phyloP scores from a whole-genome alignment of 2,329 filamentous ascomycete species.

The Fusarium poae region DNA sequence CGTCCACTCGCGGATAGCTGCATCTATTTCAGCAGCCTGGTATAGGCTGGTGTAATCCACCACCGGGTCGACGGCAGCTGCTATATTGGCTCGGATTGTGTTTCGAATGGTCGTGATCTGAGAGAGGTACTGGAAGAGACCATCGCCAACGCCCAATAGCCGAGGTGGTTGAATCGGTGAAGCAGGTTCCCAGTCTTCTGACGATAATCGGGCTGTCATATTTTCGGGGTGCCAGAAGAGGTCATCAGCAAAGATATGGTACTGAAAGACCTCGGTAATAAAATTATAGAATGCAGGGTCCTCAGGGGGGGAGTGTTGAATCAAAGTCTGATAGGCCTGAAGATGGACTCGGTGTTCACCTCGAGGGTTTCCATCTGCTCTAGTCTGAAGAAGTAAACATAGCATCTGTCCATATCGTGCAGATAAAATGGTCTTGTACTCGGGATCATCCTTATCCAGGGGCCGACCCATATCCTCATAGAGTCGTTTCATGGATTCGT shows the following conservation, averaged over 20 bases:
- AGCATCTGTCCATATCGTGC: slow-evolving; percentile 74
- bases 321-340: slow-evolving; percentile 78
- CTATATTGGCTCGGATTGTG: slow-evolving; percentile 76
- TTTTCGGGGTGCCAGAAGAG: slow-evolving; percentile 64
- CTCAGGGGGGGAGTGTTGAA: slow-evolving; percentile 71
- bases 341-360: slow-evolving; percentile 87
- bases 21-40: slow-evolving; percentile 80
- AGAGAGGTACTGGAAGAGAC: slow-evolving; percentile 81
- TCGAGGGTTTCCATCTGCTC: slow-evolving; percentile 66
- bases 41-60: slow-evolving; percentile 81
- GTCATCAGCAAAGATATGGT: slow-evolving; percentile 78
- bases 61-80: slow-evolving; percentile 70
- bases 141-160: slow-evolving; percentile 86
- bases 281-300: slow-evolving; percentile 74
- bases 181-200: slow-evolving; percentile 60
- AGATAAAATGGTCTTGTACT: slow-evolving; percentile 62
- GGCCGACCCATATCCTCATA: slow-evolving; percentile 61
- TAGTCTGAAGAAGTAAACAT: slow-evolving; percentile 69
- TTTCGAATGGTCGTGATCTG: slow-evolving; percentile 84
- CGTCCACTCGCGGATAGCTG: slow-evolving; percentile 79
- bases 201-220: slow-evolving; percentile 55
- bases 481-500: slow-evolving; percentile 66
- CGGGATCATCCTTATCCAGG: slow-evolving; percentile 58
- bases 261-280: slow-evolving; percentile 85
- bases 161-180: slow-evolving; percentile 62